Evolutionary conservation across 306 rosid species (phyloP).

Genomic region (Vachellia collinsii): DNA sequence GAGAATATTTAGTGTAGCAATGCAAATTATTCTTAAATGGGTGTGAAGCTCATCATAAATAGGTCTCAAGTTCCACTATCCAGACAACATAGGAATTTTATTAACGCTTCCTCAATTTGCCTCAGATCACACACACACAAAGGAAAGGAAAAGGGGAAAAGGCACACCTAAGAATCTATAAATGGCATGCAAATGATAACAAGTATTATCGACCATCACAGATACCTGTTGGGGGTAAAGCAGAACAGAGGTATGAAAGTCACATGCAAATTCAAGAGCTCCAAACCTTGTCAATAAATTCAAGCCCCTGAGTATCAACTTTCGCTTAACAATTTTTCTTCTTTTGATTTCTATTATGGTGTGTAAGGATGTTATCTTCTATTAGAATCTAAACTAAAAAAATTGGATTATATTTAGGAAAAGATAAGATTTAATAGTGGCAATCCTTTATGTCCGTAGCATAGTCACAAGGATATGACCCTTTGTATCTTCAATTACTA

Average conservation of each 20-base stretch:
- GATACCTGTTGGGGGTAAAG: not conserved
- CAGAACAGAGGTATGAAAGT: not conserved
- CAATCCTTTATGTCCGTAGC: not conserved
- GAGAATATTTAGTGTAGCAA: conserved; percentile 30
- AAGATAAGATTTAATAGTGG: not conserved
- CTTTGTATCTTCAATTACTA: not conserved
- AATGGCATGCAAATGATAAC: not conserved
- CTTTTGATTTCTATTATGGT: conserved; percentile 11
- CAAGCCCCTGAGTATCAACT: not conserved
- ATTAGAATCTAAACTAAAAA: not conserved
- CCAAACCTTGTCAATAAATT: conserved; percentile 6
- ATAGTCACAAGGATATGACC: conserved; percentile 3
- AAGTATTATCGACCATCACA: conserved; percentile 7
- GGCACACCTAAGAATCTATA: not conserved
- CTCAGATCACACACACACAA: not conserved
- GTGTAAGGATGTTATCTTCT: not conserved
- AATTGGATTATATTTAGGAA: not conserved
- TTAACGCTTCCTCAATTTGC: conserved; percentile 15
- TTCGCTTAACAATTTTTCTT: not conserved
- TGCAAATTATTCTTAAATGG: conserved; percentile 26
- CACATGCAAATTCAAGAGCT: not conserved
- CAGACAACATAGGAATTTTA: conserved; percentile 9
- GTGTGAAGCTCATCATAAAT: conserved; percentile 30
- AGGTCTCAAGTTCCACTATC: conserved; percentile 7
- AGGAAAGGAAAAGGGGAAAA: not conserved